Base-by-base conservation (phyloP, 225 moss, liverwort and hornwort species). In the Neckera pumila region DNA sequence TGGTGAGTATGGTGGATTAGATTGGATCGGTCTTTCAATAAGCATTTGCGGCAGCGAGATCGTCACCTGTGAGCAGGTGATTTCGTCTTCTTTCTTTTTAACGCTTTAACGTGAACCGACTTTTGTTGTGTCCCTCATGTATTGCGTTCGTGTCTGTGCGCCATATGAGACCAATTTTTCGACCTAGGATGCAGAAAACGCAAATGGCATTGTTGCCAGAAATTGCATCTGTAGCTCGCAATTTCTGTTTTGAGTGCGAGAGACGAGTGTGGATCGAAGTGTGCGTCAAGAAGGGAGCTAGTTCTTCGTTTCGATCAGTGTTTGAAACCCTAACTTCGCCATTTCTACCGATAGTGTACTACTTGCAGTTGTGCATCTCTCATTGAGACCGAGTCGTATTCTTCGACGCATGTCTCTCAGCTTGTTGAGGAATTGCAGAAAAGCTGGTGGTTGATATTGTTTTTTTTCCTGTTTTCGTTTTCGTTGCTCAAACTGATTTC, bases 51-150 rank as follows among this genome's bases (percentile, higher is more conserved):
- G 83, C 80, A 64, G 67, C 91, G 80, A 51, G 82, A 65, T 81
- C 51, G 60, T 64, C 53, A 64, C 61, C 85, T 87, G 85, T 66
- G 84, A 80, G 86, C 90, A 90, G 88, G 90, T 92, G n/a, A 38
- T 33, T 78, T 17, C 34, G 75, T 40, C 49, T 88, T 38, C 58
- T 58, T 64, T 36, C 45, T 54, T 65, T 76, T 76, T 45, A 71
- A 40, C 17, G 49, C 83, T 63, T 58, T 12, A 75, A n/a, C 45
- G 5, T 56, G 28, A 34, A 51, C 83, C 66, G 45, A 75, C 51
- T 83, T 79, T 72, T 38, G 77, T 10, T 64, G 57, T 57, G 42
- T 66, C 40, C 27, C 45, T 56, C 43, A 43, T 77, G 69, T 43
- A 31, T 75, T 87, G 45, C n/a, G 53, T 79, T 84, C 30, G 59